A percentile compares a stretch with the other conserved stretches of the same genome.
These are phyloP conservation scores for Filobasidium uniguttulatum DNA, from an alignment of 1,284 basidiomycete genomes.

Conservation along the genomic window DNA sequence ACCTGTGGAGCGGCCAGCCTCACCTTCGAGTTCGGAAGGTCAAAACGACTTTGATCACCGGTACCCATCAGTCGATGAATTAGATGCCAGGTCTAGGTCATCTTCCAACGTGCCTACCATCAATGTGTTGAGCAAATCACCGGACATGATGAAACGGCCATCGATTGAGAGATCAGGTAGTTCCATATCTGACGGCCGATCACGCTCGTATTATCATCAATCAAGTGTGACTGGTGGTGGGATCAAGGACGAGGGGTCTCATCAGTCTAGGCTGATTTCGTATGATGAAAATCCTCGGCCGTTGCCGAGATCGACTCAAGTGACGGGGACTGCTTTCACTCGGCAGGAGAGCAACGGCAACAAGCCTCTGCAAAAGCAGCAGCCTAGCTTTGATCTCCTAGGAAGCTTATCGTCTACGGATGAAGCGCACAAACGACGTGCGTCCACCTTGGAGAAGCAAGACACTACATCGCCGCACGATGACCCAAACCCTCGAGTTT, in stretches of 20 bases:
- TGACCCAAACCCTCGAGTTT: background rate
- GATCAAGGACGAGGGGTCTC: conserved; percentile 2
- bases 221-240: conserved; percentile 13
- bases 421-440: too few relatives aligned
- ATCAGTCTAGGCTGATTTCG: conserved; percentile 6
- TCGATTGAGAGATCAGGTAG: background rate
- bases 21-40: conserved; percentile 18
- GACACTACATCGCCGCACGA: background rate
- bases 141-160: background rate
- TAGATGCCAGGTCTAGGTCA: conserved; percentile 13
- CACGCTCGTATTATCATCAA: conserved; percentile 7
- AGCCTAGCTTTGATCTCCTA: conserved; percentile 1
- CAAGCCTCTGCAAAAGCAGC: background rate
- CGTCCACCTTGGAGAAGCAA: too few relatives aligned
- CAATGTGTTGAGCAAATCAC: background rate
- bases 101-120: background rate
- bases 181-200: too few relatives aligned
- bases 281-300: conserved; percentile 4
- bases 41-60: conserved; percentile 29
- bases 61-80: conserved; percentile 31
- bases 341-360: conserved; percentile 5
- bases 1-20: conserved; percentile 6
- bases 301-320: conserved; percentile 34
- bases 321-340: conserved; percentile 36
- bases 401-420: too few relatives aligned